Evolutionary conservation across 2,329 filamentous ascomycete genomes (phyloP), one percentile per base, ranked within the genome.

Genomic region (Claviceps sp.): DNA sequence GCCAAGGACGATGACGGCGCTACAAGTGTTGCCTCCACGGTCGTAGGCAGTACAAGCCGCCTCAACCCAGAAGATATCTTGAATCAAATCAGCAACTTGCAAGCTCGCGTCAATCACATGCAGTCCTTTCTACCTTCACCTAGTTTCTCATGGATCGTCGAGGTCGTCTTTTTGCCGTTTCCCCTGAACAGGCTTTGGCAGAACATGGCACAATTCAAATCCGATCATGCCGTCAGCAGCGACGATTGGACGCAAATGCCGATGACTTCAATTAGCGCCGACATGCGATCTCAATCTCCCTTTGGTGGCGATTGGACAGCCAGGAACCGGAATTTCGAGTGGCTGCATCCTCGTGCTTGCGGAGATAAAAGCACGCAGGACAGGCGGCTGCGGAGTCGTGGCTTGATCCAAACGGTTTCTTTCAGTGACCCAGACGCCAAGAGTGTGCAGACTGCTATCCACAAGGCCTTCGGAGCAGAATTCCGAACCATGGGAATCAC

Each of bases 101-200:
- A 75, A 56, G 70, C 72, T 3, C 74, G 77, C 55, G 67, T 81
- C 48, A 65, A 70, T 34, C 71, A 77, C 44, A 70, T 87, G 10
- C 82, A 85, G 63, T 73, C 75, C 5, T 70, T 76, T 10, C 65
- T 81, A 34, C 85, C 86, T n/a, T 81, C 84, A 0, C 71, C 72
- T 30, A 66, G 68, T 43, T 73, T 78, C 42, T 84, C 85, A 0
- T 89, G 85, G 84, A 78, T 85, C 57, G 70, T 91, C 1, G 85
- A 90, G 61, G 82, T 90, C 4, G 80, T 90, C 1, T 80, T 89
- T 53, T 64, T 90, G 7, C 87, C 87, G 1, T 91, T 87, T 63
- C 73, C 75, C 1, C 66, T 81, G 6, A 77, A 74, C 57, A 73
- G 71, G 22, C 59, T 82, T 5, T 82, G 78, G 78, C 69, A 77